Base-by-base conservation (phyloP, 331 rosid species). In the Prunus yedoensis region DNA sequence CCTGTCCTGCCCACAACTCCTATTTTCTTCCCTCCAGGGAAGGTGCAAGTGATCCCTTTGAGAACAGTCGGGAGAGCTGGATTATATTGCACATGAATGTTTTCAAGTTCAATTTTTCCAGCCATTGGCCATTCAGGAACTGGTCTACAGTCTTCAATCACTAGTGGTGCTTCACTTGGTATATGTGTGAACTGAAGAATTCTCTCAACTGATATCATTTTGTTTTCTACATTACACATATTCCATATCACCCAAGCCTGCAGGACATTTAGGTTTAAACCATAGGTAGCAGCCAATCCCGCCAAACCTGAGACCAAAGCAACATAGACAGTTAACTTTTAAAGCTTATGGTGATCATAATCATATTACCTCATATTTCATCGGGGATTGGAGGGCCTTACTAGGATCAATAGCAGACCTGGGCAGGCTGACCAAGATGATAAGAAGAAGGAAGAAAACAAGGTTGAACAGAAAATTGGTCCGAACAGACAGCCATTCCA, bases 241-340 rank as follows among this genome's bases (percentile, higher is more conserved):
- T 92, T 94, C 98, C 98, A 94, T 82, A 94, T 92, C 14, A 92
- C 96, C 97, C 97, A 94, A 54, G 98, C 95, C 66, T 94, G 98
- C 20, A 91, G 93, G 66, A 94, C 97, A 68, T 84, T 94, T 59
- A 94, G 81, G 87, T 86, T 91, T 79, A 94, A 83, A 73, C 97
- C 98, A 64, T 94, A 94, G 53, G 98, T 89, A 46, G 97, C 98
- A 35, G 87, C 96, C 54, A 91, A 80, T 59, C 98, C 98, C 13
- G 98, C 97, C 89, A 94, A 86, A 78, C 98, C 98, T 94, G 89
- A 78, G 61, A 30, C 52, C 8, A 17, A 41, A 56, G 56, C 45
- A 71, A 73, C 15, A 32, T 23, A 58, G 17, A 52, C 52, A 74
- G 83, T 50, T 28, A 11, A 9, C 3, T 61, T 54, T 45, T 21